A percentile compares a stretch with the other conserved stretches of the same genome.
Evolutionary conservation across 2,329 filamentous ascomycete species (phyloP).

Genomic region (Ophiostoma pallidulum): DNA sequence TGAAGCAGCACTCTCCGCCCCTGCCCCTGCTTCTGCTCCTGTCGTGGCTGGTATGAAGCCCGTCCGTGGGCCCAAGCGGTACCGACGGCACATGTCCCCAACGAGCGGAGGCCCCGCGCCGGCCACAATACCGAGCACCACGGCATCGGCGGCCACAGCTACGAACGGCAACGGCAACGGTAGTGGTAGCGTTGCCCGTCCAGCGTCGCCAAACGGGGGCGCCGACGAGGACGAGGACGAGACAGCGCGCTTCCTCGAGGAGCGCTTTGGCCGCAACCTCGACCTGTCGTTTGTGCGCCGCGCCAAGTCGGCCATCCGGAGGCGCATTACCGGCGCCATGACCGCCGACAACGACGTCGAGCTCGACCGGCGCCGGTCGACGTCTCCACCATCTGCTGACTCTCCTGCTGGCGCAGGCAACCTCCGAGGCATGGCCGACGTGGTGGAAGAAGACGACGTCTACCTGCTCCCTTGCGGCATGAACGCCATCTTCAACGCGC

Average conservation of each 20-base stretch:
- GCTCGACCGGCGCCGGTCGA: slow-evolving; percentile 22
- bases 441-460: slow-evolving; percentile 82
- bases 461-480: slow-evolving; percentile 85
- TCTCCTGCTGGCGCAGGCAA: slow-evolving; percentile 39
- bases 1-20: too few relatives aligned
- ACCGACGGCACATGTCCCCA: slow-evolving; percentile 51
- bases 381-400: neutral
- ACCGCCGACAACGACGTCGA: slow-evolving; percentile 59
- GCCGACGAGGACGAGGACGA: slow-evolving; percentile 40
- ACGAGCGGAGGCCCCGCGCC: slow-evolving; percentile 13
- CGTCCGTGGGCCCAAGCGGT: slow-evolving; percentile 67
- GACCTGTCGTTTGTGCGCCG: slow-evolving; percentile 68
- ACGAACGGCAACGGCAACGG: neutral
- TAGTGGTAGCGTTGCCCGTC: too few relatives aligned
- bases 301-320: slow-evolving; percentile 75
- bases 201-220: slow-evolving; percentile 15
- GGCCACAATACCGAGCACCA: neutral
- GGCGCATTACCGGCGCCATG: slow-evolving; percentile 80
- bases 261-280: slow-evolving; percentile 87
- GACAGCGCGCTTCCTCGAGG: slow-evolving; percentile 75
- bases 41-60: slow-evolving; percentile 25
- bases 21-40: neutral
- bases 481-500: slow-evolving; percentile 88
- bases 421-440: slow-evolving; percentile 48
- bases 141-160: neutral